phyloP scores from a whole-genome alignment of 768 basidiomycete genomes.

The Suillus placidus region DNA sequence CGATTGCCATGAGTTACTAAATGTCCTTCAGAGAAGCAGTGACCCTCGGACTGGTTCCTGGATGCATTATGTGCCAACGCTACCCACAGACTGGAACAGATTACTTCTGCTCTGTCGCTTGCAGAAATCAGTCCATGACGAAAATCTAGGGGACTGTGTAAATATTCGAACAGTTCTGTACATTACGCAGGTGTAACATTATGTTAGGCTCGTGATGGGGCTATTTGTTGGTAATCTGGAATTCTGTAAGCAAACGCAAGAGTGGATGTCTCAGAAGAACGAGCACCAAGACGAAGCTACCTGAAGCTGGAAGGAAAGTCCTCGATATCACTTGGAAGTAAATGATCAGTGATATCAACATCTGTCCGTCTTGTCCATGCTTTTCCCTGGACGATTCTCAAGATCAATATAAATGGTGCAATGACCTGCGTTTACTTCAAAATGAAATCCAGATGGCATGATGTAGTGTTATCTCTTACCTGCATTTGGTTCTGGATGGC shows the following conservation, averaged over 20 bases:
- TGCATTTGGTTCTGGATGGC: slow-evolving; percentile 7
- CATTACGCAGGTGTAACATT: neutral
- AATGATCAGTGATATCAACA: neutral
- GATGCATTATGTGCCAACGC: slow-evolving; percentile 67
- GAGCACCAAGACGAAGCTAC: too few species aligned
- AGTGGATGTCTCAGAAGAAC: neutral
- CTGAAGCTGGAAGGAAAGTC: neutral
- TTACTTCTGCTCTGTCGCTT: slow-evolving; percentile 63
- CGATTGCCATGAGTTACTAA: slow-evolving; percentile 9
- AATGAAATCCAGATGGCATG: neutral
- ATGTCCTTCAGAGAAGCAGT: slow-evolving; percentile 56
- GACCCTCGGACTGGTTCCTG: slow-evolving; percentile 47
- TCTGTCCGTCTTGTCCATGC: slow-evolving; percentile 1
- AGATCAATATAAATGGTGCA: slow-evolving; percentile 7
- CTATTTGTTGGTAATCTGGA: neutral
- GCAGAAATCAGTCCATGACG: slow-evolving; percentile 61
- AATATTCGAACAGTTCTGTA: neutral
- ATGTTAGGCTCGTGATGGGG: neutral
- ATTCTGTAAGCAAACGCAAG: too few species aligned
- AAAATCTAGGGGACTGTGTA: slow-evolving; percentile 36
- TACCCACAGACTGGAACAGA: slow-evolving; percentile 61
- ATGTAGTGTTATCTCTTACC: slow-evolving; percentile 2
- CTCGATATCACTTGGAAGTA: neutral
- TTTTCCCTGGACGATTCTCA: slow-evolving; percentile 8
- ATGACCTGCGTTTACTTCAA: slow-evolving; percentile 3